Base-by-base conservation (phyloP, 129 eudicot genomes). In the Helianthus annuus region DNA sequence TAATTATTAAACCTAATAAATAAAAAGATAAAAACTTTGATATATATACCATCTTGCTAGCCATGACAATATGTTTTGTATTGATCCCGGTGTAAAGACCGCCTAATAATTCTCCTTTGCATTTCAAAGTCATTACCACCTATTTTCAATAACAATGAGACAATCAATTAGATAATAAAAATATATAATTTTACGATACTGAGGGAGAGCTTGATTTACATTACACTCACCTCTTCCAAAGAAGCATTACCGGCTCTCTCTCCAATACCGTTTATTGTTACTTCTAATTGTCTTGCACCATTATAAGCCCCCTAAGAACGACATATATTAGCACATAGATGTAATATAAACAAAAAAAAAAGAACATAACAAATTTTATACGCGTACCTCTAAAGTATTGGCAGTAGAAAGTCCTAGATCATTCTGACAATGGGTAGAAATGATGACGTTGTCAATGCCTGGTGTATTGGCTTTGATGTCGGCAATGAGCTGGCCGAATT, bases 191-290 rank as follows among this genome's bases (percentile, higher is more conserved):
- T 68, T 5, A 72, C 44, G 1, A 17, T 9, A 42, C 40, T n/a
- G 59, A 34, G 48, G 29, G 27, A 29, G 17, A 7, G 52, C 27
- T 34, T 4, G 11, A 19, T 38, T 52, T 49, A 36, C 42, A 71
- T 62, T 52, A 70, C 34, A 57, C 86, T 61, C 55, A 90, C 99
- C 96, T 94, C 99, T 81, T 94, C 99, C 53, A 94, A 58, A 57
- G 99, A 90, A 58, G 99, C 96, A 73, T 95, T 95, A 42, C 99
- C 97, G 74, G 99, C 99, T 84, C 99, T 81, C 58, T 95, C 99
- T 48, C 99, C 99, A 52, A 94, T 94, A 48, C 98, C 97, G 67
- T 94, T 90, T 64, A 94, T 88, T 16, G 98, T 94, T 51, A 90
- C 96, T 77, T 94, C 98, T n/a, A 94, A 48, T 64, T 94, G 98